phyloP scores from a whole-genome alignment of 2,329 filamentous ascomycete species.

The Arthrobotrys sinensis region DNA sequence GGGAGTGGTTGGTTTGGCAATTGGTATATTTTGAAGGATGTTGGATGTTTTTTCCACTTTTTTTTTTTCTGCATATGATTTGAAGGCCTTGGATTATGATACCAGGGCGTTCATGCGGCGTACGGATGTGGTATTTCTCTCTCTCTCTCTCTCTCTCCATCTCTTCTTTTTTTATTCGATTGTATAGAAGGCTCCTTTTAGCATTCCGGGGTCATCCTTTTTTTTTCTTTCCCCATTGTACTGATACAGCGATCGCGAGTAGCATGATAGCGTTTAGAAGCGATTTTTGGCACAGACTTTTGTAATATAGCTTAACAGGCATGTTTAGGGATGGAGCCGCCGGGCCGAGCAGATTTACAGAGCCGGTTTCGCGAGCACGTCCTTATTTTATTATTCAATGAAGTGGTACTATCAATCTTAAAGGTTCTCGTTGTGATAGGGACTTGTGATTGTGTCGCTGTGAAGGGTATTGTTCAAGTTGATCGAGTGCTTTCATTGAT shows the following conservation, averaged over 20 bases:
- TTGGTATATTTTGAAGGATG: not conserved
- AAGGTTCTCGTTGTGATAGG: no score
- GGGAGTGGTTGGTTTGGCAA: not conserved
- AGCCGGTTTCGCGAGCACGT: conserved; percentile 41
- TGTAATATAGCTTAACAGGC: conserved; percentile 47
- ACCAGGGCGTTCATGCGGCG: conserved; percentile 39
- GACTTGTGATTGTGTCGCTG: no score
- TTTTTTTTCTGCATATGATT: no score
- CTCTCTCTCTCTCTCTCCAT: conserved; percentile 7
- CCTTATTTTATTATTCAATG: conserved; percentile 2
- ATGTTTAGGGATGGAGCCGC: not conserved
- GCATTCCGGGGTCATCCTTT: conserved; percentile 17
- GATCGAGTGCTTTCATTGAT: not conserved
- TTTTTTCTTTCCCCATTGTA: not conserved
- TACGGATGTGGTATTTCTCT: conserved; percentile 27
- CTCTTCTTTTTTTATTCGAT: conserved; percentile 11
- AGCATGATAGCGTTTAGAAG: not conserved
- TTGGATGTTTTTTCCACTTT: conserved; percentile 22
- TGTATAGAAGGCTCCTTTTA: conserved; percentile 16
- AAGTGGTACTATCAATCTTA: not conserved
- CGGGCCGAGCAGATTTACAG: conserved; percentile 33
- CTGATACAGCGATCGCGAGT: not conserved
- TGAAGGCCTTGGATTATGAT: conserved; percentile 13
- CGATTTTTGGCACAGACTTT: not conserved
- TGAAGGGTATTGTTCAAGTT: no score